Evolutionary conservation across 2,329 filamentous ascomycete genomes (phyloP).

Genomic region (Elsinoe necatrix): DNA sequence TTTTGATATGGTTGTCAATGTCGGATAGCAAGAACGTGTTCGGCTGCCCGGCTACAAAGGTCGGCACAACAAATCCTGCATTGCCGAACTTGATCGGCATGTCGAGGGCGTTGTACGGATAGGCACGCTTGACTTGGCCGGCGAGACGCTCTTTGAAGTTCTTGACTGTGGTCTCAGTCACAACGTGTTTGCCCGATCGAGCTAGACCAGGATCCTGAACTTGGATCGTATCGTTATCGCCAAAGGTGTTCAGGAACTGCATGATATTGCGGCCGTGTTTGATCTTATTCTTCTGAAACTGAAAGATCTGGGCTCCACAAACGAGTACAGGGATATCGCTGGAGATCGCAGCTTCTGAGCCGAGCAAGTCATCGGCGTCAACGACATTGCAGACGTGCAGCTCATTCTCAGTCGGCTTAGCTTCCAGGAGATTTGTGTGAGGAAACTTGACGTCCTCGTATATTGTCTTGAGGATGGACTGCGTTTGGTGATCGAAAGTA

Average conservation of each 20-base stretch:
- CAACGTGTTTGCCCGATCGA: background rate
- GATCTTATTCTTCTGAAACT: background rate
- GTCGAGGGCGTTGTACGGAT: slow-evolving; percentile 5
- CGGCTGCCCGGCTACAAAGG: background rate
- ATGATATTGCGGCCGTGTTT: background rate
- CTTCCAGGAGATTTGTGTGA: background rate
- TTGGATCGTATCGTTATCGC: background rate
- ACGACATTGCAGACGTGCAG: background rate
- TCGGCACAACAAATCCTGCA: background rate
- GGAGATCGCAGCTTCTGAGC: background rate
- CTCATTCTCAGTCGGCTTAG: background rate
- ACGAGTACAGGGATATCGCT: background rate
- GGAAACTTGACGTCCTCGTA: background rate
- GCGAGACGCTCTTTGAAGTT: background rate
- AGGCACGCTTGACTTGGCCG: background rate
- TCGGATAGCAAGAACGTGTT: background rate
- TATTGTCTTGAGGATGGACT: background rate
- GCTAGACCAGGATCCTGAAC: background rate
- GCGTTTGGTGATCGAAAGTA: background rate
- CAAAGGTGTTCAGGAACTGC: background rate
- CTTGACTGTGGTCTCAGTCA: background rate
- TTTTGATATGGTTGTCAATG: slow-evolving; percentile 7
- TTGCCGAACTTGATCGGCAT: background rate
- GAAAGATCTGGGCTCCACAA: background rate
- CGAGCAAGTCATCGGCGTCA: background rate